phyloP scores from a whole-genome alignment of 805 yeast species.

The Candida sanyiensis region DNA sequence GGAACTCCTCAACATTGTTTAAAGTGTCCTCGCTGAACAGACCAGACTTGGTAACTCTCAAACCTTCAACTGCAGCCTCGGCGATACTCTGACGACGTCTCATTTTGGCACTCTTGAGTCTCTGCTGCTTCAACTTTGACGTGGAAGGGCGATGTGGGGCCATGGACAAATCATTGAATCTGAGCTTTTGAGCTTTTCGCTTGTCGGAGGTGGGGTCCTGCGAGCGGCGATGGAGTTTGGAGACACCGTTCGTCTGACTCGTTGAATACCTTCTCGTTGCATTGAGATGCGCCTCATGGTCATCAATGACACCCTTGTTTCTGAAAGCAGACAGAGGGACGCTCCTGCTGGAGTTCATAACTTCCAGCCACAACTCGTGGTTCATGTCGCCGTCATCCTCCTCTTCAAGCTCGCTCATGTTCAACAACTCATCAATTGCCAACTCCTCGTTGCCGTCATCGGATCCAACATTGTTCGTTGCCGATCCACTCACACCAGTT shows the following conservation, averaged over 20 bases:
- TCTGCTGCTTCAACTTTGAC: constrained; percentile 14
- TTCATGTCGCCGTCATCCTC: constrained; percentile 43
- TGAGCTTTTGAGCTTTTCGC: constrained; percentile 13
- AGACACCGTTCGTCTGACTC: constrained; percentile 2
- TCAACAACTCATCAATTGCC: constrained; percentile 74
- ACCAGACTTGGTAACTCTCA: constrained; percentile 70
- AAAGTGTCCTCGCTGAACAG: constrained; percentile 69
- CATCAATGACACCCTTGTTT: constrained; percentile 54
- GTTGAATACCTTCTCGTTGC: constrained; percentile 24
- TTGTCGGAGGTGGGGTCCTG: constrained; percentile 6
- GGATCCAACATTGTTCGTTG: constrained; percentile 14
- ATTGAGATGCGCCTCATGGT: constrained; percentile 25
- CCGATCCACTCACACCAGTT: constrained; percentile 7
- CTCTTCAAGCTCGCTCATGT: constrained; percentile 83
- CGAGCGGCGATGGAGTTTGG: constrained; percentile 4
- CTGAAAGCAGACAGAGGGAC: constrained; percentile 89
- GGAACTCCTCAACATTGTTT: constrained; percentile 66
- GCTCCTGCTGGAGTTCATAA: constrained; percentile 37
- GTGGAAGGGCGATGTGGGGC: constrained; percentile 13
- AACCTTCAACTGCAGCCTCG: constrained; percentile 73
- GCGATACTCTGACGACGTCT: constrained; percentile 61
- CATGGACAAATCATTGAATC: constrained; percentile 15
- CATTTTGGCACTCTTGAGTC: constrained; percentile 28
- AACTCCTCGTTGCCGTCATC: constrained; percentile 35
- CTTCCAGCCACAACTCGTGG: constrained; percentile 31